phyloP scores from a whole-genome alignment of 202 grass and related monocot species.

The Digitaria exilis region DNA sequence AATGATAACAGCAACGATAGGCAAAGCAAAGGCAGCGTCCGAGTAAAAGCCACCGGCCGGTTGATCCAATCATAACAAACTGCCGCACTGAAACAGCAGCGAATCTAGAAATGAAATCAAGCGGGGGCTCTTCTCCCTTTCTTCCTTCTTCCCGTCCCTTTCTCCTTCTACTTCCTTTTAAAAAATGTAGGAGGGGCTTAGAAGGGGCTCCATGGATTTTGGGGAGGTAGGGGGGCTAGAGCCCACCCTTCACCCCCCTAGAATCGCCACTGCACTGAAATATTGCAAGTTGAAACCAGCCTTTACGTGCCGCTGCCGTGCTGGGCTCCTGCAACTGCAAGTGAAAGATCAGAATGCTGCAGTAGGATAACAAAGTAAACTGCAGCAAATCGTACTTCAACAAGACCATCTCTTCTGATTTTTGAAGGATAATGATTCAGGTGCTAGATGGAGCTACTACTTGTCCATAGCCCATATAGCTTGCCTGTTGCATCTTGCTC shows the following conservation, averaged over 20 bases:
- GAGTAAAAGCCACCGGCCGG: slow-evolving; percentile 38
- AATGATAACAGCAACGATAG: slow-evolving; percentile 3
- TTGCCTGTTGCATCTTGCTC: background rate
- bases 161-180: no score
- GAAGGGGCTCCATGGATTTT: no score
- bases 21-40: slow-evolving; percentile 34
- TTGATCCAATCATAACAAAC: slow-evolving; percentile 45
- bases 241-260: no score
- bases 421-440: slow-evolving; percentile 38
- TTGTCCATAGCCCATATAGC: background rate
- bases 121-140: no score
- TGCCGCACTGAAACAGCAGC: slow-evolving; percentile 10
- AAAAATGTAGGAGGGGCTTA: no score
- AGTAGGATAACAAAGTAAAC: background rate
- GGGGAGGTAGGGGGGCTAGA: no score
- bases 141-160: no score
- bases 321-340: no score
- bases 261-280: no score
- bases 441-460: slow-evolving; percentile 34
- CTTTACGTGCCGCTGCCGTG: slow-evolving; percentile 26
- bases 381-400: background rate
- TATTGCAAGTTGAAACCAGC: no score
- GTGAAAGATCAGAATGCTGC: background rate
- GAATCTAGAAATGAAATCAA: no score
- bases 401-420: slow-evolving; percentile 17